phyloP scores from a whole-genome alignment of 2,329 filamentous ascomycete genomes.

The Sclerotinia glacialis region DNA sequence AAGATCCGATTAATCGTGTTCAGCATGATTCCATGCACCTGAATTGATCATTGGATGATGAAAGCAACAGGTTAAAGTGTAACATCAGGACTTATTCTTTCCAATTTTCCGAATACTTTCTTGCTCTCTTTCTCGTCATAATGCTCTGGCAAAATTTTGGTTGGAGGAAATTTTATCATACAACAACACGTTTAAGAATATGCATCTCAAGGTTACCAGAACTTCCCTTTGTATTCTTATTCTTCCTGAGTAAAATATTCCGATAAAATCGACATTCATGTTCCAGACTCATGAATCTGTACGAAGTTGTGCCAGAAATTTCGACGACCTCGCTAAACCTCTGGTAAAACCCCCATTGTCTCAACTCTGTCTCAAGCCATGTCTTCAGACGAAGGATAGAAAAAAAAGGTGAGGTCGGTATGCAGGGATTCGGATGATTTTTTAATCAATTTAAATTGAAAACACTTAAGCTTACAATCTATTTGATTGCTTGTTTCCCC shows the following conservation, averaged over 20 bases:
- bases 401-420: conserved; percentile 13
- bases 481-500: conserved; percentile 21
- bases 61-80: neutral
- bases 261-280: neutral
- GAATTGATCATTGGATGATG: neutral
- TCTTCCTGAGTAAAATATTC: neutral
- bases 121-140: neutral
- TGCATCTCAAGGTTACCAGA: neutral
- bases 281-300: neutral
- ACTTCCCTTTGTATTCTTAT: neutral
- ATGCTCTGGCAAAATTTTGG: neutral
- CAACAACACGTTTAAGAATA: neutral
- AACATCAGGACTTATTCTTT: neutral
- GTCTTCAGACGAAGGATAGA: neutral
- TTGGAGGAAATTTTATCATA: neutral
- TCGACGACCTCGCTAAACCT: neutral
- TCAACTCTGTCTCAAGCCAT: conserved; percentile 20
- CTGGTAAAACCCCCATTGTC: conserved; percentile 18
- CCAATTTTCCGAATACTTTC: too few relatives aligned
- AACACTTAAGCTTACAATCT: conserved; percentile 14
- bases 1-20: neutral
- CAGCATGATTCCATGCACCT: neutral
- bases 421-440: neutral
- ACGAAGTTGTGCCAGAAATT: neutral
- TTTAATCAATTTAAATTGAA: neutral